phyloP scores from a whole-genome alignment of 1,284 basidiomycete species.

The Microbotryum saponariae region DNA sequence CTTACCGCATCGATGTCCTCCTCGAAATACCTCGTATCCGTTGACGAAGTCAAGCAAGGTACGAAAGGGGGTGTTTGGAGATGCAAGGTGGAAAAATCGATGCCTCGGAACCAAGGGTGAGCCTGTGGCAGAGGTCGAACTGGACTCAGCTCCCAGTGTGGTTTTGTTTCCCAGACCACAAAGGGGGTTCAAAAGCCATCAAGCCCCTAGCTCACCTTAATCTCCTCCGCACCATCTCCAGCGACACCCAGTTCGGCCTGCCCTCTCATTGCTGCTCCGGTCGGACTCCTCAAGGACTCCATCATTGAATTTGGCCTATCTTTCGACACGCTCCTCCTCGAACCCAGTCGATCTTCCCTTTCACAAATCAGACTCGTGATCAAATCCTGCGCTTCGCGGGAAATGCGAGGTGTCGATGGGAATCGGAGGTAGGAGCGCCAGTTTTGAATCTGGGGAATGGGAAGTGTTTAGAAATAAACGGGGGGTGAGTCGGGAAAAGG shows the following conservation, averaged over 20 bases:
- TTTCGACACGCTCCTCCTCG: conserved; percentile 52
- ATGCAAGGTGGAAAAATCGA: conserved; percentile 77
- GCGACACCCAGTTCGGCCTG: too few relatives aligned
- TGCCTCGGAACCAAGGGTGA: conserved; percentile 77
- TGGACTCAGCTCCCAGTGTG: too few relatives aligned
- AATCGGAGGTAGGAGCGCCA: conserved; percentile 84
- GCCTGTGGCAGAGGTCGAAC: conserved; percentile 40
- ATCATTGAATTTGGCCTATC: conserved; percentile 68
- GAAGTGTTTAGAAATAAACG: conserved; percentile 52
- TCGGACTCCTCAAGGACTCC: conserved; percentile 31
- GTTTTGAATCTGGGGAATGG: conserved; percentile 53
- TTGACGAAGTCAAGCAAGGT: conserved; percentile 67
- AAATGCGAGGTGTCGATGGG: conserved; percentile 72
- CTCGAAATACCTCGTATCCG: conserved; percentile 84
- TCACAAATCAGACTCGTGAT: conserved; percentile 86
- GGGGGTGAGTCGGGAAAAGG: conserved; percentile 61
- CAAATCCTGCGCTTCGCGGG: conserved; percentile 74
- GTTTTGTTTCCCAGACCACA: too few relatives aligned
- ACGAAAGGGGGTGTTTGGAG: conserved; percentile 73
- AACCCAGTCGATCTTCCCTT: conserved; percentile 81
- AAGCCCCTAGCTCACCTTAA: conserved; percentile 54
- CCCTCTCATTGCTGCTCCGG: background rate
- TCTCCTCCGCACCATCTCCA: conserved; percentile 70
- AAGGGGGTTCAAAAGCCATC: too few relatives aligned
- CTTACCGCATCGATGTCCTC: conserved; percentile 82